A percentile compares a stretch with the other conserved stretches of the same genome.
These are phyloP conservation scores for Wickerhamiella pararugosa DNA, from an alignment of 1,139 yeast species.

Conservation along the genomic window DNA sequence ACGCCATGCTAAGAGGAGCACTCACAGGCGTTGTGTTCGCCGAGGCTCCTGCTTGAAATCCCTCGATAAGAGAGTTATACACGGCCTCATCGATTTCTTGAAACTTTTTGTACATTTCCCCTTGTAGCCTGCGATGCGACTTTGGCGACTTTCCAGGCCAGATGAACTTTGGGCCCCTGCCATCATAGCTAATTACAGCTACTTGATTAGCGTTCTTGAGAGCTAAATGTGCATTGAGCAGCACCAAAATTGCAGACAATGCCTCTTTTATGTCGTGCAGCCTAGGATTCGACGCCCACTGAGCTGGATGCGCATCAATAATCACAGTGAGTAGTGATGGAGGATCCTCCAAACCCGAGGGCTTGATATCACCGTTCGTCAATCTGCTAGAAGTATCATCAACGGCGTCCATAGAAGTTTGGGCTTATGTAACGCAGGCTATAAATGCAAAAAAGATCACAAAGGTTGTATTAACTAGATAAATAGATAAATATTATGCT, in stretches of 20 bases:
- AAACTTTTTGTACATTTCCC: conserved; percentile 78
- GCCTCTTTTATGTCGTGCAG: conserved; percentile 36
- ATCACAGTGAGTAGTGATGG: conserved; percentile 73
- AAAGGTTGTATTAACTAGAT: not conserved
- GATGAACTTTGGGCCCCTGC: conserved; percentile 52
- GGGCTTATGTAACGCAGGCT: too few relatives aligned
- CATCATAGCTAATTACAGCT: conserved; percentile 66
- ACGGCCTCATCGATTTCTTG: conserved; percentile 67
- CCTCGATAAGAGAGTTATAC: conserved; percentile 40
- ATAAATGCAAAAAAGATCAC: too few relatives aligned
- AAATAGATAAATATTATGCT: conserved; percentile 5
- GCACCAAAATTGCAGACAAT: conserved; percentile 47
- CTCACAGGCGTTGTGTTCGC: conserved; percentile 32
- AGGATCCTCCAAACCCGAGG: conserved; percentile 37
- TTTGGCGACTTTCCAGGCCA: conserved; percentile 37
- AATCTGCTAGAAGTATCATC: conserved; percentile 27
- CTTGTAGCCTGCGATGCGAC: conserved; percentile 20
- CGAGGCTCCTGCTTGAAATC: conserved; percentile 27
- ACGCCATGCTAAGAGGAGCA: conserved; percentile 66
- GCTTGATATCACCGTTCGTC: conserved; percentile 7
- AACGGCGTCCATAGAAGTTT: conserved; percentile 24
- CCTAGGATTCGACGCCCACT: conserved; percentile 47
- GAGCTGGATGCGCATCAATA: conserved; percentile 61
- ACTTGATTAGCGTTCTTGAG: conserved; percentile 74
- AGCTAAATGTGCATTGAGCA: conserved; percentile 75